A percentile compares a stretch with the other conserved stretches of the same genome.
Evolutionary conservation across 257 asterid genomes (phyloP).

Genomic region (Oldenlandia corymbosa): DNA sequence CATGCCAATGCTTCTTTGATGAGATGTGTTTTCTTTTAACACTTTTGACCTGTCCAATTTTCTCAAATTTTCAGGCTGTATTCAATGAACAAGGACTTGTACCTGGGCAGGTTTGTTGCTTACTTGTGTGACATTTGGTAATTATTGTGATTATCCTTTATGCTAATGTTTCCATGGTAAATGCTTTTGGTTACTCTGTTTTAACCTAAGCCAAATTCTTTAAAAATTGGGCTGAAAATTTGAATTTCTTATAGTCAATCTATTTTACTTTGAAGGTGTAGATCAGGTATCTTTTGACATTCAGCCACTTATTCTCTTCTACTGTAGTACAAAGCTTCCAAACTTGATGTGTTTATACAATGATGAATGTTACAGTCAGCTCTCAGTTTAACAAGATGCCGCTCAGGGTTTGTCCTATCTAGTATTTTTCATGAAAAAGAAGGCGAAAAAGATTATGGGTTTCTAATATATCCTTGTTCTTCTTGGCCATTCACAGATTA

Average conservation of each 20-base stretch:
- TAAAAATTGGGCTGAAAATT: not conserved
- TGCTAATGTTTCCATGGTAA: not conserved
- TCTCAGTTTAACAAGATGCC: not conserved
- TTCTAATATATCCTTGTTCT: not conserved
- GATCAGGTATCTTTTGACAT: not conserved
- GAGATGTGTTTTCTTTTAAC: too few species aligned
- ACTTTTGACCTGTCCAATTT: conserved; percentile 1
- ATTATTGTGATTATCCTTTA: not conserved
- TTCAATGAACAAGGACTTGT: conserved; percentile 50
- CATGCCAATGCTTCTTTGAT: too few species aligned
- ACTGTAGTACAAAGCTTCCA: not conserved
- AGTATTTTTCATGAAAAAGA: not conserved
- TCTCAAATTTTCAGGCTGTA: conserved; percentile 57
- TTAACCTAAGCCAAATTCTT: not conserved
- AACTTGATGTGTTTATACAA: not conserved
- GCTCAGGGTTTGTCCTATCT: not conserved
- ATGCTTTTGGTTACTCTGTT: too few species aligned
- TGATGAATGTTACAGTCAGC: not conserved
- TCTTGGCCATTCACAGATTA: not conserved
- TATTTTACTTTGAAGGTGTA: not conserved
- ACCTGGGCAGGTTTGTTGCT: conserved; percentile 47
- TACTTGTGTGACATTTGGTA: not conserved
- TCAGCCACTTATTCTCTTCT: not conserved
- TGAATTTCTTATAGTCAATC: not conserved
- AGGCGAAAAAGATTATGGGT: too few species aligned